Evolutionary conservation across 331 rosid genomes (phyloP), one percentile per base, ranked within the genome.

Genomic region (Rosa hybrid): DNA sequence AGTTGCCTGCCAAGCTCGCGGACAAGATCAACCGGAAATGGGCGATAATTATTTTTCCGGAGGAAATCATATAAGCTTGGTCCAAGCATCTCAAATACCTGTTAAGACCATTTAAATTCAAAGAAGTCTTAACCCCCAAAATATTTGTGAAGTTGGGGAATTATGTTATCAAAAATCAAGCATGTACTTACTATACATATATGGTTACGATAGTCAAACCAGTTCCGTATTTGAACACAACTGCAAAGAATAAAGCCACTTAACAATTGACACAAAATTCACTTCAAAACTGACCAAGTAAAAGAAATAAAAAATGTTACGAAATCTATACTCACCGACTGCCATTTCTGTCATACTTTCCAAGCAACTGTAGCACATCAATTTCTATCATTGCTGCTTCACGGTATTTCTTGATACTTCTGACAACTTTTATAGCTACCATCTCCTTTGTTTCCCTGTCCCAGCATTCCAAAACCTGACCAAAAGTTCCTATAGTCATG

Each of bases 31-130:
- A 93, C 94, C 82, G 99, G 97, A 92, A 95, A 95, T 86, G 99
- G 83, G 81, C 96, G 96, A 88, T 95, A 95, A 93, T 87, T 95
- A 96, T 95, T 95, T 95, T 95, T 95, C 93, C 96, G 96, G 81
- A 95, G 98, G 90, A 95, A 93, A 95, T 95, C 98, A 86, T 95
- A 95, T 91, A 95, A 90, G 90, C 99, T 95, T 86, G 99, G 96
- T 83, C 99, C 99, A 95, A 95, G 99, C 93, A 93, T 95, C 99
- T 95, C 99, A 95, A 91, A 95, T 71, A 95, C 99, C 99, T 95
- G 98, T 90, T 89, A 48, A 89, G 89, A 91, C 89, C 96, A 93
- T 93, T 91, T 88, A 73, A 87, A 92, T 92, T 86, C 93, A 95
- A 83, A 83, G 78, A 74, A 64, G 65, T 77, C 87, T 87, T 89